Evolutionary conservation across 345 rosid species (phyloP), one percentile per base, ranked within the genome.

Genomic region (Arabis hirsuta): DNA sequence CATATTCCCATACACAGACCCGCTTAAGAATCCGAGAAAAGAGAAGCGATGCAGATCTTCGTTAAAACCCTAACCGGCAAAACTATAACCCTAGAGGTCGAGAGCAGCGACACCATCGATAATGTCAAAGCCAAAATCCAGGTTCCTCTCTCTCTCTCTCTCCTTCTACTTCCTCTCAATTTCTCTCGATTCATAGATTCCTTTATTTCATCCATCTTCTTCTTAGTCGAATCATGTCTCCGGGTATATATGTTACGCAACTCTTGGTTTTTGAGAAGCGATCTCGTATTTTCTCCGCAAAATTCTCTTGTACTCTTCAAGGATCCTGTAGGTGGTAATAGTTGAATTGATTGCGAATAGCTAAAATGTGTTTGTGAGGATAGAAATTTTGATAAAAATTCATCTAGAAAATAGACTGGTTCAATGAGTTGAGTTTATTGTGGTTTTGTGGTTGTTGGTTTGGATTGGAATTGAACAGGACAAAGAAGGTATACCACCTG

Each of bases 401-500:
- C 7, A 31, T 27, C 31, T 27, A 27, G 31, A 27, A 3, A 3
- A 29, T 29, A 29, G 32, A 1, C 5, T 29, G 5, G 32, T 29
- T 29, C 32, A 29, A 4, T 29, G 32, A 29, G 32, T 29, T 29
- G 6, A 32, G 8, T 32, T 1, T 8, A 24, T 34, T 44, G 7
- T 54, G 38, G 43, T 19, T 32, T 32, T 32, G 6, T 3, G 32
- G 8, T 0, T 11, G 19, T 16, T 7, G 29, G 22, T 50, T 48
- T 12, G 7, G 12, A 11, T 32, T 19, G 32, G 43, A 41, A 41
- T 27, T 41, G 14, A 34, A 12, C 62, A 94, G 98, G 97, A 94
- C 82, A 94, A 91, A 79, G 97, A 91, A 73, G 97, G 98, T n/a
- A 94, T 91, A 38, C 91, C 96, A 65, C 96, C 96, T 0, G 97